These are phyloP conservation scores for Gossypium bickii DNA, from an alignment of 345 rosid genomes.

Conservation along the genomic window DNA sequence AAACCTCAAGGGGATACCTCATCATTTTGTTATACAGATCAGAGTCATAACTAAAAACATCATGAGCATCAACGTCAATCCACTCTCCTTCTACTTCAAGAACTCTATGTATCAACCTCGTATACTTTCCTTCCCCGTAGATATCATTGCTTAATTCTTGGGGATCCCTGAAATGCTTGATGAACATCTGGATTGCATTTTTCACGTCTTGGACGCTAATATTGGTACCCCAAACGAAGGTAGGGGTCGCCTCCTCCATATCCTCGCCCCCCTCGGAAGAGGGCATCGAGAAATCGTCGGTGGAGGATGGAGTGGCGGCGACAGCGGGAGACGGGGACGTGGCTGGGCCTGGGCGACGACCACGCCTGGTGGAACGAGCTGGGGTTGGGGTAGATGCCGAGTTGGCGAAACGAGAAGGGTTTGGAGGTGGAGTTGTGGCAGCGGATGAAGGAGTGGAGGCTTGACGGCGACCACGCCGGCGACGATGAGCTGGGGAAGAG, in stretches of 20 bases:
- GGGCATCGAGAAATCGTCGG: conserved; percentile 35
- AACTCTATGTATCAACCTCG: conserved; percentile 64
- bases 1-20: conserved; percentile 82
- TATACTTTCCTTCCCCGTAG: conserved; percentile 78
- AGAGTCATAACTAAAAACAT: conserved; percentile 74
- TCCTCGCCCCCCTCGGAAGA: conserved; percentile 74
- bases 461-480: neutral
- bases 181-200: conserved; percentile 77
- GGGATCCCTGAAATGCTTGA: conserved; percentile 74
- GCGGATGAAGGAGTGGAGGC: neutral
- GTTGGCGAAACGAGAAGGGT: conserved; percentile 6
- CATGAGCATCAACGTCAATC: conserved; percentile 85
- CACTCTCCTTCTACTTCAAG: conserved; percentile 86
- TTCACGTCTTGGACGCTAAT: conserved; percentile 92
- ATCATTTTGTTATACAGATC: conserved; percentile 89
- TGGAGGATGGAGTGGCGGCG: conserved; percentile 46
- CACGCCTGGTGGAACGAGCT: conserved; percentile 30
- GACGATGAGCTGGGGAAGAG: conserved; percentile 10
- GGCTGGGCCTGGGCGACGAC: conserved; percentile 28
- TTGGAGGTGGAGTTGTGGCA: conserved; percentile 5
- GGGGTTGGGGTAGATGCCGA: conserved; percentile 22
- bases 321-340: conserved; percentile 23
- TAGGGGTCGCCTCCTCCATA: conserved; percentile 64
- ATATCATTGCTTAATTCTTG: conserved; percentile 39
- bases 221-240: conserved; percentile 94